Conservation (phyloP, 257 asterid genomes). For the Solanum chiquidenum region DNA sequence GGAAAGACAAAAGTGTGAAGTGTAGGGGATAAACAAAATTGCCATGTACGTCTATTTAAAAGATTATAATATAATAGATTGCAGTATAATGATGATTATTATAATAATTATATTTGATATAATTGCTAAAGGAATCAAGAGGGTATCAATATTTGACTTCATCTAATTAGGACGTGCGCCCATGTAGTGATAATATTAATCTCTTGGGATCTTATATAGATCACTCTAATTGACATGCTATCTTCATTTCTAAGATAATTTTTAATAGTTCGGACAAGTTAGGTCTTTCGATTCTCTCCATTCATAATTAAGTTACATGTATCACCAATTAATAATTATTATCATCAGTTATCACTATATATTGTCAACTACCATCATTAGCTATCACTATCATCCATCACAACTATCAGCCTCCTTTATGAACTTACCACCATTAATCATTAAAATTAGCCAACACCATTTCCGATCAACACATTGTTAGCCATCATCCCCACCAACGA, state of each 20-base stretch:
- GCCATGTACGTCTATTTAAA: background rate
- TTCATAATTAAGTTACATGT: background rate
- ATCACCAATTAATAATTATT: background rate
- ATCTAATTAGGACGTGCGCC: background rate
- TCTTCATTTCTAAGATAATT: background rate
- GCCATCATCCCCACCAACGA: background rate
- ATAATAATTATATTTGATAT: background rate
- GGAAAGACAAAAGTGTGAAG: background rate
- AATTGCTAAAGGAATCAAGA: background rate
- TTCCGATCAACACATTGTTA: too few species aligned
- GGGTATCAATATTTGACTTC: background rate
- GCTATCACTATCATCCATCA: background rate
- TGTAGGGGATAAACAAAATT: background rate
- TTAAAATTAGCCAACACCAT: background rate
- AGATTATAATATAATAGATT: background rate
- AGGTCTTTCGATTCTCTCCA: background rate
- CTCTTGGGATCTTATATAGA: background rate
- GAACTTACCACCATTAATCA: background rate
- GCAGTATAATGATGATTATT: background rate
- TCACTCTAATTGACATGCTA: background rate
- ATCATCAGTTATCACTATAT: background rate
- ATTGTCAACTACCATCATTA: background rate
- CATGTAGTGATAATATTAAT: background rate
- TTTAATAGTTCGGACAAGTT: background rate
- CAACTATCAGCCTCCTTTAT: rapidly evolving